phyloP scores from a whole-genome alignment of 2,329 filamentous ascomycete species.

The Ceratocystis destructans region DNA sequence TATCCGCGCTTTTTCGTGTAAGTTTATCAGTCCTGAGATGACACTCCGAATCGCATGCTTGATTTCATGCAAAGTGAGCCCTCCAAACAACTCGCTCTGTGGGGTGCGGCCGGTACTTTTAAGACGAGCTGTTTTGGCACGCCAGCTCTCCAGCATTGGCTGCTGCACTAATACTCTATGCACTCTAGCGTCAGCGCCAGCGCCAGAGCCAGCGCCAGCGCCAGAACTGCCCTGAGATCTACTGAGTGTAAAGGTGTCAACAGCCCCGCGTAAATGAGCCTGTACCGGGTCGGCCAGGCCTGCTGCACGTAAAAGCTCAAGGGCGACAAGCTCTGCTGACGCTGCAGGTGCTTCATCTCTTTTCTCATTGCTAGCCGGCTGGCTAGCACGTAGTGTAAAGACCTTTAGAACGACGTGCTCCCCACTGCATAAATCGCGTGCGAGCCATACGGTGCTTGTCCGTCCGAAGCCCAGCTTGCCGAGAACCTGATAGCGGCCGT shows the following conservation, averaged over 20 bases:
- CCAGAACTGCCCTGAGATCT: too few relatives aligned
- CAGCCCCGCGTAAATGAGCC: neutral
- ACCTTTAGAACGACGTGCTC: neutral
- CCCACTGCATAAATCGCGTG: neutral
- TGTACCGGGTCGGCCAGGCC: neutral
- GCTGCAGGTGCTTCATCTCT: neutral
- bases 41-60: neutral
- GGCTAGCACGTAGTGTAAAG: neutral
- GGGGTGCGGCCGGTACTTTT: neutral
- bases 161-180: neutral
- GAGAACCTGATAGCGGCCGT: neutral
- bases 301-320: neutral
- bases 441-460: constrained; percentile 8
- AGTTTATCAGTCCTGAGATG: neutral
- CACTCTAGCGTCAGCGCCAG: neutral
- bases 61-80: neutral
- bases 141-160: constrained; percentile 8
- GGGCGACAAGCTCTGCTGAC: neutral
- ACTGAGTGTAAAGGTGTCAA: neutral
- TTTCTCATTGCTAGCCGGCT: too few relatives aligned
- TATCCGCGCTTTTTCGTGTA: neutral
- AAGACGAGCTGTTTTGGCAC: neutral
- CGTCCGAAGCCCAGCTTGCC: constrained; percentile 10
- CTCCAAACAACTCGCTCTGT: neutral
- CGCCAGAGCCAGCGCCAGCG: neutral